Base-by-base conservation (phyloP, 306 rosid species). In the Fagus sylvatica region DNA sequence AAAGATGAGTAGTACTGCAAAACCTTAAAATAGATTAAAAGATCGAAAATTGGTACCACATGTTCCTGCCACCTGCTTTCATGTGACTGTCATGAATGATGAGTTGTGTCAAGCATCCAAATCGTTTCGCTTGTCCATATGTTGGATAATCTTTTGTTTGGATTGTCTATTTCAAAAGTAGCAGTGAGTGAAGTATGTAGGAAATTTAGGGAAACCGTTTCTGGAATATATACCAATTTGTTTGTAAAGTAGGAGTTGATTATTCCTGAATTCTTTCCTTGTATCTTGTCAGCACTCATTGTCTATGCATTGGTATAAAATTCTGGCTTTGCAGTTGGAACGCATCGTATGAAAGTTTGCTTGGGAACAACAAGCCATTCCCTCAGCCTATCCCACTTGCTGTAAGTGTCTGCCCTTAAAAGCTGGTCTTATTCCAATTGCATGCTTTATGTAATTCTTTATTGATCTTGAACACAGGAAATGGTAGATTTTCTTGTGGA, bases 401-500 rank as follows among this genome's bases (percentile, higher is more conserved):
- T 9, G 98, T 94, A 83, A 92, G 93, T 78, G 40, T 75, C 60
- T 53, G 7, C 71, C 76, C 49, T 39, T 57, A 69, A 66, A 12
- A 32, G 46, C 48, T 15, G n/a, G 3, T 56, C 43, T 2, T 22
- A 37, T 9, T 69, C 62, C 1, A 1, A 15, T 13, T 53, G 16
- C 53, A 1, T 3, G 56, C n/a, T 64, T 41, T 53, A 22, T 56
- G 43, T 71, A 42, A 75, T 17, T 37, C 41, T 28, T 15, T 60
- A 7, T 71, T 16, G 61, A 64, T 78, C 41, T 62, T 73, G 76
- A 66, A 68, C 62, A 40, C 85, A 95, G 98, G 99, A 92, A 90
- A 94, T 94, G 98, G 92, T 94, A 81, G 99, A 95, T 86, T 95
- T 95, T 84, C 97, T 93, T 64, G 99, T 90, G 80, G 99, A 93